Evolutionary conservation across 2,329 filamentous ascomycete species (phyloP), one percentile per base, ranked within the genome.

Genomic region (Sclerotinia subarctica): DNA sequence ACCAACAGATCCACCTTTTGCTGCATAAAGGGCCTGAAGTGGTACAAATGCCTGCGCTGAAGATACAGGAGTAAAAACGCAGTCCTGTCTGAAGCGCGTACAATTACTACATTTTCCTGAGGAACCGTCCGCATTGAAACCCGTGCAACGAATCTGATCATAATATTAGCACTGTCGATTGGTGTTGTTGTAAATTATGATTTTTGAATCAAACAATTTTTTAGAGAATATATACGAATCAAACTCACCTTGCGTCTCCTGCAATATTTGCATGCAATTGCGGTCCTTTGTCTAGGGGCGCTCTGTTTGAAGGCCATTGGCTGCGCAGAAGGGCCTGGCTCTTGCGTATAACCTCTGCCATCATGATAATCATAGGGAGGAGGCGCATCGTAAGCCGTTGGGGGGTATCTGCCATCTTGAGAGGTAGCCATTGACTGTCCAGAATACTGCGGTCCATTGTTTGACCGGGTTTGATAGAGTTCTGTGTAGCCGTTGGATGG

Each of bases 21-120:
- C 46, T 38, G 84, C 84, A 71, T 85, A 90, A 68, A 88, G 86
- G 8, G 89, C 88, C 76, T 91, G 88, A 13, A 88, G 89, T 10
- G 89, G 89, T 46, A 92, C 89, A 75, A 92, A 92, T 15, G 90
- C 89, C 77, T 91, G 89, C 11, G 91, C 89, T 15, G 88, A 89
- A 4, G 88, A 91, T 32, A 92, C 89, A 2, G 90, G 89, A 1
- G 89, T 91, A 78, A 92, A 92, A 78, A 92, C 87, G 79, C 90
- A 92, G 76, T 91, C 88, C 78, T 92, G 89, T 72, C 89, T 89
- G 80, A 92, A 92, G 59, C 89, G 83, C 71, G 88, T 83, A 76
- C 89, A 92, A 77, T 92, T 92, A 75, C 84, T 86, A 81, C 89
- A 92, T 69, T 88, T 86, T 69, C 90, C 90, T 78, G 91, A 88